These are phyloP conservation scores for Hypsizygus ulmarius DNA, from an alignment of 1,284 basidiomycete genomes.

Conservation along the genomic window DNA sequence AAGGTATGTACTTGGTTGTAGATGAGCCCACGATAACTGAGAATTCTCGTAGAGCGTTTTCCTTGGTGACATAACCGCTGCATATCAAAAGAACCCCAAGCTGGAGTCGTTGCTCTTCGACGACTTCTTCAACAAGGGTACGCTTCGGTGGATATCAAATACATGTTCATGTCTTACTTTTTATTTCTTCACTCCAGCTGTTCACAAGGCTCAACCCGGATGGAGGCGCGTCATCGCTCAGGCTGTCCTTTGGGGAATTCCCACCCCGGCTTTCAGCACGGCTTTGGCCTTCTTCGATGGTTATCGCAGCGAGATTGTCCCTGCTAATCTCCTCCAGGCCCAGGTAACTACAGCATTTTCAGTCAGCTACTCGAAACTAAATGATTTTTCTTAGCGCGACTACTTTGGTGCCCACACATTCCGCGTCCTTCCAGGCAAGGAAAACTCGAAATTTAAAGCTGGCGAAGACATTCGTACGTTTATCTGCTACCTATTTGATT, in stretches of 20 bases:
- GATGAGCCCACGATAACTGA: not conserved
- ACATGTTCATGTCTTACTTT: slow-evolving; percentile 6
- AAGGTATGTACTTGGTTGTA: slow-evolving; percentile 46
- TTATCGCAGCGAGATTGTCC: slow-evolving; percentile 88
- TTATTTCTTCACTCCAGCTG: slow-evolving; percentile 44
- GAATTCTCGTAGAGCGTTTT: slow-evolving; percentile 70
- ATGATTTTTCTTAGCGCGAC: slow-evolving; percentile 62
- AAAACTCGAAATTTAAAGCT: slow-evolving; percentile 76
- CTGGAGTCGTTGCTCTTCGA: slow-evolving; percentile 96
- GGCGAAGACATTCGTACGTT: slow-evolving; percentile 85
- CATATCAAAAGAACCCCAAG: slow-evolving; percentile 84
- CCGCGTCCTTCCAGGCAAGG: slow-evolving; percentile 86
- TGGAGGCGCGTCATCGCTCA: slow-evolving; percentile 98
- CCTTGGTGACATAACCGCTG: slow-evolving; percentile 89
- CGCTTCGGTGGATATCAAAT: slow-evolving; percentile 8
- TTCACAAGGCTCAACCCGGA: slow-evolving; percentile 94
- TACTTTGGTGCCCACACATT: slow-evolving; percentile 96
- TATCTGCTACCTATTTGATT: slow-evolving; percentile 7
- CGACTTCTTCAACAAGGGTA: slow-evolving; percentile 96
- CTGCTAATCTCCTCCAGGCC: slow-evolving; percentile 93
- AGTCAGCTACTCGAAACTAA: slow-evolving; percentile 24
- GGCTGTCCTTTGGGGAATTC: slow-evolving; percentile 96
- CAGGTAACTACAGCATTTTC: slow-evolving; percentile 51
- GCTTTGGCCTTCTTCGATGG: slow-evolving; percentile 99
- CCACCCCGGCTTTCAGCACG: slow-evolving; percentile 94